Percentiles rank a stretch among this genome's conserved stretches.
Conservation (phyloP, 352 stramenopile genomes). For the Phytopythium oedochilum region DNA sequence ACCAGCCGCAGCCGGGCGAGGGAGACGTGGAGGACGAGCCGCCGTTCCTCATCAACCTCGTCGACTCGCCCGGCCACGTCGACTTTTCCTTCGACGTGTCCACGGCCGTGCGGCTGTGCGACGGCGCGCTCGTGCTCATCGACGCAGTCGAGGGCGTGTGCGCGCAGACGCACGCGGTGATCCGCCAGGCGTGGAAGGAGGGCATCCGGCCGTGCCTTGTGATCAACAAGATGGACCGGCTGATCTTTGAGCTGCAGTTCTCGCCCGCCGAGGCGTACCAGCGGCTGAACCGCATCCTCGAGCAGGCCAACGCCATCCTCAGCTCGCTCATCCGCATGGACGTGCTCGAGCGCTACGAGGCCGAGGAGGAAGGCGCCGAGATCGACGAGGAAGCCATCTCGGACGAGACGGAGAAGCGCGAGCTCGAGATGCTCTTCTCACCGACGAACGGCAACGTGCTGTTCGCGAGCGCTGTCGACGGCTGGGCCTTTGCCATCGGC, state of each 20-base stretch:
- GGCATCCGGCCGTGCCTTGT: constrained; percentile 93
- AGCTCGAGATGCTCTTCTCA: constrained; percentile 82
- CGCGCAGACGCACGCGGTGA: constrained; percentile 88
- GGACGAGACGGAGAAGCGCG: constrained; percentile 56
- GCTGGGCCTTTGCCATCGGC: constrained; percentile 91
- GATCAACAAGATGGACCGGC: constrained; percentile 97
- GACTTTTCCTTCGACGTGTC: constrained; percentile 96
- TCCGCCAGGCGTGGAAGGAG: constrained; percentile 93
- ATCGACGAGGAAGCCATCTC: constrained; percentile 51
- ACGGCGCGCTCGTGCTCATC: constrained; percentile 93
- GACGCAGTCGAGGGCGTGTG: constrained; percentile 96
- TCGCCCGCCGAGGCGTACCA: constrained; percentile 91
- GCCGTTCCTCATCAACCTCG: constrained; percentile 93
- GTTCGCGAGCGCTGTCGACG: constrained; percentile 90
- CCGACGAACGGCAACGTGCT: constrained; percentile 90
- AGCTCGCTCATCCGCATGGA: constrained; percentile 81
- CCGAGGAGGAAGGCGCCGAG: constrained; percentile 10
- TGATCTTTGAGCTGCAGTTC: constrained; percentile 93
- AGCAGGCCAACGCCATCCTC: constrained; percentile 85
- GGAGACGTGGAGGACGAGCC: constrained; percentile 15
- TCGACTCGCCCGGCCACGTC: constrained; percentile 95
- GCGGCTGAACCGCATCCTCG: constrained; percentile 89
- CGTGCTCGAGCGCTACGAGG: constrained; percentile 56
- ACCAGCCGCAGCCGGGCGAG: constrained; percentile 44
- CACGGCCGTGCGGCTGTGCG: constrained; percentile 93